Evolutionary conservation across 2,329 filamentous ascomycete species (phyloP).

Genomic region (Arthrinium puccinioides): DNA sequence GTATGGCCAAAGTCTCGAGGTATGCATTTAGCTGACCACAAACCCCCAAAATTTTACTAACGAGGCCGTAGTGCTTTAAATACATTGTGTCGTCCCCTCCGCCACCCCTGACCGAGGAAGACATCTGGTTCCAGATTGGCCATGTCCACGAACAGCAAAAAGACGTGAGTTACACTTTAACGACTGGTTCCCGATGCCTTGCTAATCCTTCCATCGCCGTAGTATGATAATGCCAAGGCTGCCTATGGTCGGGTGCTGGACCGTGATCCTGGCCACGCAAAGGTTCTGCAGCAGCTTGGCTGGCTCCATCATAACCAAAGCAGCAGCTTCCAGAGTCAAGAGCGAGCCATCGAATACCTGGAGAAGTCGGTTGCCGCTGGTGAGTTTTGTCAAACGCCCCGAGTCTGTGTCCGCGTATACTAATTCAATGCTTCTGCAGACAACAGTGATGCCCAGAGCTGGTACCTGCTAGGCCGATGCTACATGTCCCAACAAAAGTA

Average conservation of each 20-base stretch:
- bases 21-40: no score
- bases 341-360: conserved; percentile 92
- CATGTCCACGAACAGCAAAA: conserved; percentile 99
- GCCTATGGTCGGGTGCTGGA: conserved; percentile 92
- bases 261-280: conserved; percentile 90
- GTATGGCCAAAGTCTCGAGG: conserved; percentile 85
- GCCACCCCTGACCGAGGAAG: conserved; percentile 86
- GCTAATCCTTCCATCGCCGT: conserved; percentile 21
- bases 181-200: conserved; percentile 10
- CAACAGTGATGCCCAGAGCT: conserved; percentile 92
- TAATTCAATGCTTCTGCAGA: conserved; percentile 49
- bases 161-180: conserved; percentile 60
- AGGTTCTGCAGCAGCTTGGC: conserved; percentile 93
- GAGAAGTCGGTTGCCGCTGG: conserved; percentile 93
- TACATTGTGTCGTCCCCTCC: conserved; percentile 94
- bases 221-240: conserved; percentile 90
- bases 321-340: conserved; percentile 83
- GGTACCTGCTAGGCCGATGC: conserved; percentile 94
- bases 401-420: no score
- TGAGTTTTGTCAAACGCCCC: conserved; percentile 46
- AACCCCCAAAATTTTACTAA: conserved; percentile 20
- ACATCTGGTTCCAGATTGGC: conserved; percentile 99
- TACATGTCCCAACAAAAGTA: conserved; percentile 99
- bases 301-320: conserved; percentile 98
- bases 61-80: conserved; percentile 75